Percentiles rank a stretch among this genome's conserved stretches.
phyloP scores from a whole-genome alignment of 805 yeast species.

The Ogataea wickerhamii region DNA sequence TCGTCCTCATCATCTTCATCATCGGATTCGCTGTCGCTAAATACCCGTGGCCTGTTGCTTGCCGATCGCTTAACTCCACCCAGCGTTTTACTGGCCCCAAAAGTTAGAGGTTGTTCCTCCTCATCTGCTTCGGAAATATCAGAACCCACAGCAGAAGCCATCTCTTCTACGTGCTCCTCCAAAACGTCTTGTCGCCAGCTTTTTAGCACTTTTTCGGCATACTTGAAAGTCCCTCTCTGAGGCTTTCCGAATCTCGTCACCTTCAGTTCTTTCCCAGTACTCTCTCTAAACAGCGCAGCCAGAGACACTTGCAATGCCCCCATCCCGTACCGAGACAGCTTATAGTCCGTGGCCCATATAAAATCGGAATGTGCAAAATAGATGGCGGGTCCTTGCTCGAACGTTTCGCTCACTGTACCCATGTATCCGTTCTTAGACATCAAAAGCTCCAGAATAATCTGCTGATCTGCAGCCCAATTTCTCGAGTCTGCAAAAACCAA shows the following conservation, averaged over 20 bases:
- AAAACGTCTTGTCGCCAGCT: conserved; percentile 77
- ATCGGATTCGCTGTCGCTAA: conserved; percentile 28
- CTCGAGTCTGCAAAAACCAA: conserved; percentile 88
- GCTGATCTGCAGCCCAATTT: conserved; percentile 93
- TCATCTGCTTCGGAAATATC: conserved; percentile 16
- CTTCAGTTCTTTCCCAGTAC: conserved; percentile 75
- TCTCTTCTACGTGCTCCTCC: conserved; percentile 63
- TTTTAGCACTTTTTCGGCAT: conserved; percentile 72
- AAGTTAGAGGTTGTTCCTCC: conserved; percentile 14
- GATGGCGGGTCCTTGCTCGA: conserved; percentile 74
- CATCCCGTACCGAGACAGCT: conserved; percentile 84
- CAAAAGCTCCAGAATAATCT: conserved; percentile 77
- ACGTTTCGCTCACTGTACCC: conserved; percentile 74
- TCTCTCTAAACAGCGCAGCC: conserved; percentile 79
- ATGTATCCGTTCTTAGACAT: conserved; percentile 74
- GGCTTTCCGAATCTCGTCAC: conserved; percentile 89
- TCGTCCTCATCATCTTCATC: conserved; percentile 28
- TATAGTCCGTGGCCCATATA: conserved; percentile 89
- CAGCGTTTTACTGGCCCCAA: conserved; percentile 11
- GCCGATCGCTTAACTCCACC: conserved; percentile 6
- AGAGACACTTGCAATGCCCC: conserved; percentile 89
- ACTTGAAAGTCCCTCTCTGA: conserved; percentile 79
- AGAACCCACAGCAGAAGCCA: conserved; percentile 20
- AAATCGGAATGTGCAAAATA: conserved; percentile 91
- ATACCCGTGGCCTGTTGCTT: not conserved